Evolutionary conservation across 345 rosid species (phyloP), one percentile per base, ranked within the genome.

Genomic region (Arabis hirsuta): DNA sequence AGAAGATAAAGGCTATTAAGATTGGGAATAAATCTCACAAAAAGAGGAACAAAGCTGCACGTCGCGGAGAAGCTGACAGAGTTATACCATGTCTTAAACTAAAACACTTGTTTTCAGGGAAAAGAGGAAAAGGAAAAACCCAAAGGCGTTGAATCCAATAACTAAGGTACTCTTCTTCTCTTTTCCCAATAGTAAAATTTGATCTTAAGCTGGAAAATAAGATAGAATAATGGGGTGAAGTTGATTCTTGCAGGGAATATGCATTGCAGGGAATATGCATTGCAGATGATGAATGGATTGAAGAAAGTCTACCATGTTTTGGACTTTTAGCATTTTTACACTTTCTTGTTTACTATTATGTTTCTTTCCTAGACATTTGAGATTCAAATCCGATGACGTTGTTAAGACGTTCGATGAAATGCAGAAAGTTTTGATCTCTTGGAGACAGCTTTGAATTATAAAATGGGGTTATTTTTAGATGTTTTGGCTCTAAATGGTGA

Each of bases 1-100:
- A 88, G 52, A 86, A 86, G 84, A 45, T 62, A 1, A 81, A 84
- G 66, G 86, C 87, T 0, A 29, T 71, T 42, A 82, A 81, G 68
- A 39, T 84, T 52, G 78, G 72, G 38, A 79, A 82, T 79, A 77
- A 89, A 63, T 78, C 88, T 62, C 79, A 66, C 41, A 84, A 62
- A 55, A 84, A 84, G 76, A 86, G 96, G 80, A 82, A 89, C 72
- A 87, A 89, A 81, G 81, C 84, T 48, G 96, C 92, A 57, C 82
- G 87, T 5, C 83, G 88, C 16, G 96, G 92, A 73, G 96, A 89
- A 78, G 83, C 85, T 46, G 87, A 83, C 55, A 85, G 87, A 74
- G 85, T 85, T 65, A 81, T 85, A 67, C 90, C 86, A 62, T 71
- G 78, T 7, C 77, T 82, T 48, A 86, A 71, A 65, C 90, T 88